phyloP scores from a whole-genome alignment of 192 early-diverging fungal species.

The Entophlyctis luteolus region DNA sequence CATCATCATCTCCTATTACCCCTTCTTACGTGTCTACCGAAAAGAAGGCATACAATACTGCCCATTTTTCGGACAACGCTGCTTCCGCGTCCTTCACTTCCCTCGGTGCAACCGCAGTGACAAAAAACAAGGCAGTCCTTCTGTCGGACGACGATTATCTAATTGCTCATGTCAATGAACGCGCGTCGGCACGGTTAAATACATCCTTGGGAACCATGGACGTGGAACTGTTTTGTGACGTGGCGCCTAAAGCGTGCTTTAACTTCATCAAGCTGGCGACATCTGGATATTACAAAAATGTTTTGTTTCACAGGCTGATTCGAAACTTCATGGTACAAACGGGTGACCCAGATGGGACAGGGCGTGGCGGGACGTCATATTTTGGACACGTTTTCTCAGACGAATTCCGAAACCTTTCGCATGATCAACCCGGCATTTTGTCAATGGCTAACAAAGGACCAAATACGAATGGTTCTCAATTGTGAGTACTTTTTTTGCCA shows the following conservation, averaged over 20 bases:
- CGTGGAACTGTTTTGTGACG: slow-evolving; percentile 70
- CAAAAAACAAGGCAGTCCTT: slow-evolving; percentile 63
- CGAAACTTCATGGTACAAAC: slow-evolving; percentile 57
- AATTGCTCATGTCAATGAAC: slow-evolving; percentile 73
- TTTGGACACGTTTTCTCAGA: slow-evolving; percentile 49
- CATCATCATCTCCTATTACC: slow-evolving; percentile 28
- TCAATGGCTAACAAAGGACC: slow-evolving; percentile 95
- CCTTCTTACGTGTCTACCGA: slow-evolving; percentile 43
- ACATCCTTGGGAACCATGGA: slow-evolving; percentile 83
- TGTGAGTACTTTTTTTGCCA: slow-evolving; percentile 32
- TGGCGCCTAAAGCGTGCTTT: slow-evolving; percentile 82
- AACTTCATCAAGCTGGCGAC: slow-evolving; percentile 83
- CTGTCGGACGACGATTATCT: slow-evolving; percentile 85
- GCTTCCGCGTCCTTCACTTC: slow-evolving; percentile 84
- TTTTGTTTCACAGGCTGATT: slow-evolving; percentile 75
- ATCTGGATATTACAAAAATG: slow-evolving; percentile 70
- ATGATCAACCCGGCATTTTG: slow-evolving; percentile 77
- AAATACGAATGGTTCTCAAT: slow-evolving; percentile 83
- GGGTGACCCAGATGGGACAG: slow-evolving; percentile 53
- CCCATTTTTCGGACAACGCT: slow-evolving; percentile 75
- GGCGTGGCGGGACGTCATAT: slow-evolving; percentile 44
- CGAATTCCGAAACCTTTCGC: slow-evolving; percentile 63
- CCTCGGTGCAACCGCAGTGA: slow-evolving; percentile 69
- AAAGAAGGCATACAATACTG: slow-evolving; percentile 68
- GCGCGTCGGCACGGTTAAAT: slow-evolving; percentile 69